These are phyloP conservation scores for Pyrenophora graminea DNA, from an alignment of 2,329 filamentous ascomycete genomes.

Conservation along the genomic window DNA sequence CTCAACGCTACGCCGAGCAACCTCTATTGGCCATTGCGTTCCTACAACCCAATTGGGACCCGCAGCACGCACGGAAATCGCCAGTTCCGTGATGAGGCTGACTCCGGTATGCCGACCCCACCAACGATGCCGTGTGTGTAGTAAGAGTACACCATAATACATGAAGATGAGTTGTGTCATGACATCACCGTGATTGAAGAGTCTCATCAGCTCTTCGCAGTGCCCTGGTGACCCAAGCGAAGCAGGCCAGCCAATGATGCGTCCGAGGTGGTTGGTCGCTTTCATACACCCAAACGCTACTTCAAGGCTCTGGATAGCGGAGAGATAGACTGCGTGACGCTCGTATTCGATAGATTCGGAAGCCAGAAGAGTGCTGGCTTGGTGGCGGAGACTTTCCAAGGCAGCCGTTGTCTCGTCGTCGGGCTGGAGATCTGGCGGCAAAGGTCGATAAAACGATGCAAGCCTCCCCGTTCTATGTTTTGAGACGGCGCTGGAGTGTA, in stretches of 20 bases:
- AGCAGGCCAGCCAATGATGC: conserved; percentile 12
- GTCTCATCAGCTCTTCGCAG: conserved; percentile 1
- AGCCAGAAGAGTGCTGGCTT: neutral
- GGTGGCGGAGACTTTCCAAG: neutral
- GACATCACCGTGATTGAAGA: conserved; percentile 10
- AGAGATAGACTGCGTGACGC: neutral
- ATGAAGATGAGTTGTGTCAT: conserved; percentile 15
- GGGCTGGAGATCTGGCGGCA: neutral
- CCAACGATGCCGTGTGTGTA: conserved; percentile 10
- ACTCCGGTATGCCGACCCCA: conserved; percentile 10
- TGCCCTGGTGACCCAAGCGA: conserved; percentile 2
- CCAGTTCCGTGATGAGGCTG: conserved; percentile 6
- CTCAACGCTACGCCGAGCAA: neutral
- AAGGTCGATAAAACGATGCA: neutral
- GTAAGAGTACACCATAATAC: conserved; percentile 15
- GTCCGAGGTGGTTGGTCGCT: neutral
- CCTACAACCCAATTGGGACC: conserved; percentile 3
- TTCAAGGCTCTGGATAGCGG: neutral
- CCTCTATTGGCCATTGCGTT: neutral
- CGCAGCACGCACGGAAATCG: conserved; percentile 1
- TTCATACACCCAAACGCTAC: neutral
- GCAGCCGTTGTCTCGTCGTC: neutral
- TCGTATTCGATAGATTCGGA: neutral
- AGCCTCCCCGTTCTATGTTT: neutral
- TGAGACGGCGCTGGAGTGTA: neutral